phyloP scores from a whole-genome alignment of 805 yeast species.

The Blastobotrys attinorum region DNA sequence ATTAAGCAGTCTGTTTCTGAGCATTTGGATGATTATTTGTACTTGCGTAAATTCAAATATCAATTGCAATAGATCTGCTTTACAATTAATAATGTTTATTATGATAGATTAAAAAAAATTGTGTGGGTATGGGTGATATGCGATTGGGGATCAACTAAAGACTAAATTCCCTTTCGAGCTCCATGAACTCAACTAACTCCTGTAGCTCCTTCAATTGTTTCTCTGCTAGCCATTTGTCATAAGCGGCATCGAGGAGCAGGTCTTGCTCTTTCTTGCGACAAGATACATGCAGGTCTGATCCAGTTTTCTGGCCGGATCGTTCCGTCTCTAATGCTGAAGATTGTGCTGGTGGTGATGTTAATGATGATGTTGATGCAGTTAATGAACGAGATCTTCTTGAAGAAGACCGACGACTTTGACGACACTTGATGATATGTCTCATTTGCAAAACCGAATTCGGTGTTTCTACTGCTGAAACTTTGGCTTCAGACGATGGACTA shows the following conservation, averaged over 20 bases:
- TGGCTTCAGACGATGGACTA: no score
- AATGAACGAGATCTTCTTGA: no score
- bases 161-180: conserved; percentile 14
- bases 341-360: no score
- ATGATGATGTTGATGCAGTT: no score
- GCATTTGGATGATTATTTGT: conserved; percentile 19
- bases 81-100: conserved; percentile 26
- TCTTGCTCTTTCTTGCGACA: background rate
- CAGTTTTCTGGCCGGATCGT: no score
- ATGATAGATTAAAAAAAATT: conserved; percentile 73
- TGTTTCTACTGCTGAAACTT: no score
- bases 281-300: no score
- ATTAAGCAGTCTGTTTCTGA: conserved; percentile 16
- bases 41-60: conserved; percentile 12
- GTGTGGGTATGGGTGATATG: background rate
- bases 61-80: conserved; percentile 6
- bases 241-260: conserved; percentile 1
- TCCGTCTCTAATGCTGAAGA: no score
- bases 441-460: background rate
- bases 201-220: conserved; percentile 9
- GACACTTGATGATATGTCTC: no score
- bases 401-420: no score
- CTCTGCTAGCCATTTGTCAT: conserved; percentile 10
- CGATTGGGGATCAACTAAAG: background rate
- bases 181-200: conserved; percentile 15